Percentiles rank a stretch among this genome's conserved stretches.
Evolutionary conservation across 106 monocot genomes (phyloP).

Genomic region (Dioscorea alata): DNA sequence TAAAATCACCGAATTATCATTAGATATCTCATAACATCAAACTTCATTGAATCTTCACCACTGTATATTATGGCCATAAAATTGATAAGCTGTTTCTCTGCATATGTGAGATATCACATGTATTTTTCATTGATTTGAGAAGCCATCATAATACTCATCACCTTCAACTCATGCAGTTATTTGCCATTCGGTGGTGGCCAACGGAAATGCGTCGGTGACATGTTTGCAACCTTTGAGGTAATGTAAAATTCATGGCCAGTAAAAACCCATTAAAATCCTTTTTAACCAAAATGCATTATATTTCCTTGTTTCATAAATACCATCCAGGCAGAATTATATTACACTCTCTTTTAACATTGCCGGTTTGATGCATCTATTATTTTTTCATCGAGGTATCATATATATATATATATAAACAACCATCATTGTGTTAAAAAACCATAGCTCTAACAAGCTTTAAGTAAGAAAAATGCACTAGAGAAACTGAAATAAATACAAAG

Average conservation of each 20-base stretch:
- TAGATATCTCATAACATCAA: too few species aligned
- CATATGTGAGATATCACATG: background rate
- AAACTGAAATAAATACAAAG: background rate
- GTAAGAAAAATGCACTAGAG: background rate
- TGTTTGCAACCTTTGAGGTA: constrained; percentile 99
- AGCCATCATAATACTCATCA: background rate
- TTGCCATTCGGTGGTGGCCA: constrained; percentile 96
- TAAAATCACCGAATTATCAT: too few species aligned
- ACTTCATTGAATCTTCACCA: too few species aligned
- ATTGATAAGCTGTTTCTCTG: too few species aligned
- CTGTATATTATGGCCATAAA: too few species aligned
- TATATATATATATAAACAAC: background rate
- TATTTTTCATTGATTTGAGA: background rate
- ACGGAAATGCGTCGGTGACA: constrained; percentile 96
- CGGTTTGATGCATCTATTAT: too few species aligned
- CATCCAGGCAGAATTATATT: background rate
- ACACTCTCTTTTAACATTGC: too few species aligned
- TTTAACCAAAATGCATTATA: background rate
- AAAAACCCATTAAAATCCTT: background rate
- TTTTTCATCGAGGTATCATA: background rate
- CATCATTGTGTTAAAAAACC: background rate
- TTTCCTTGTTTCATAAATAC: background rate
- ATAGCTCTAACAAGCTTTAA: too few species aligned
- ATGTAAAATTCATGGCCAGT: background rate
- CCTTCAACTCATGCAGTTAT: constrained; percentile 49